Evolutionary conservation across 306 rosid species (phyloP).

Genomic region (Datisca glomerata): DNA sequence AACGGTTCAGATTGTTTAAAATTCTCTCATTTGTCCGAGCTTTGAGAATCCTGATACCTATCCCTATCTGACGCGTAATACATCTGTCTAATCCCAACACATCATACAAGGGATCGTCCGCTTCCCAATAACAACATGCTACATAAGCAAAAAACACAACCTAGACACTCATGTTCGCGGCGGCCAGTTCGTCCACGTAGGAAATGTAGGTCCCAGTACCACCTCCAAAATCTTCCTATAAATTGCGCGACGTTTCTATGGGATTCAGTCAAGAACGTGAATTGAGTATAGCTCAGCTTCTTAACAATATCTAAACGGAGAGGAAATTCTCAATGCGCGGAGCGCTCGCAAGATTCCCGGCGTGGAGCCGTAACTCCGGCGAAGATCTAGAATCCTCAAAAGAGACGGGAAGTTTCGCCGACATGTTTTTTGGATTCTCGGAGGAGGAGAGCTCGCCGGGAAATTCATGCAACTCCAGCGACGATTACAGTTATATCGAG

Average conservation of each 20-base stretch:
- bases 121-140: no score
- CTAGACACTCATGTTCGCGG: neutral
- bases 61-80: no score
- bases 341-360: constrained; percentile 1
- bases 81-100: no score
- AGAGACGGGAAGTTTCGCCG: constrained; percentile 24
- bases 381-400: constrained; percentile 8
- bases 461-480: constrained; percentile 27
- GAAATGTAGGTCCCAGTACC: neutral
- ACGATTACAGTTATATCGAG: no score
- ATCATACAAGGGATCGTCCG: no score
- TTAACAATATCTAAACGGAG: neutral
- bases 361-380: constrained; percentile 15
- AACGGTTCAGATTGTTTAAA: no score
- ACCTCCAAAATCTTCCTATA: neutral
- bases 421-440: constrained; percentile 42
- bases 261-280: no score
- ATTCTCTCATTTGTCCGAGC: no score
- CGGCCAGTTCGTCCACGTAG: neutral
- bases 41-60: no score
- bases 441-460: constrained; percentile 28
- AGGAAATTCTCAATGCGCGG: constrained; percentile 8
- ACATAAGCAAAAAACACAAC: no score
- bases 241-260: no score
- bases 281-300: no score